Conservation (phyloP, 805 yeast genomes). For the Ogataea glucozyma region DNA sequence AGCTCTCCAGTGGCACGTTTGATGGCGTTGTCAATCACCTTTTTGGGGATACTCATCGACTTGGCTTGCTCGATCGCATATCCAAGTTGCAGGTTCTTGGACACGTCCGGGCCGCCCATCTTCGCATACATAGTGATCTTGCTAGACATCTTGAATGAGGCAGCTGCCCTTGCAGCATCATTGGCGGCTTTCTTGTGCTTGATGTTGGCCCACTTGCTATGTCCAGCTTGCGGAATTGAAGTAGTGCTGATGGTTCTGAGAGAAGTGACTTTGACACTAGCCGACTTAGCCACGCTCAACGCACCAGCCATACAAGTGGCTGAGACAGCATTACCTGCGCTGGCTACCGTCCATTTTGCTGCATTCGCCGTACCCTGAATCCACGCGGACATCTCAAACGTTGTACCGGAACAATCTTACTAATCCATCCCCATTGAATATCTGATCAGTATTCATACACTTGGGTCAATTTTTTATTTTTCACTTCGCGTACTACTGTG, state of each 20-base stretch:
- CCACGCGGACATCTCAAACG: too few species aligned
- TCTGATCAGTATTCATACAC: too few species aligned
- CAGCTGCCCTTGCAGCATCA: constrained; percentile 73
- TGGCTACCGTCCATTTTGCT: too few species aligned
- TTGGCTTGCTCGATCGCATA: constrained; percentile 79
- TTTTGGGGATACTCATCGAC: constrained; percentile 74
- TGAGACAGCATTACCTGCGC: too few species aligned
- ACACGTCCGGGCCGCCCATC: constrained; percentile 68
- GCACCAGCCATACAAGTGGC: background rate
- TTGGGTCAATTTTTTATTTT: too few species aligned
- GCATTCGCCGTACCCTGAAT: too few species aligned
- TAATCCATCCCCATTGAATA: too few species aligned
- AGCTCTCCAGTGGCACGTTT: constrained; percentile 78
- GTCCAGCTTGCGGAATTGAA: constrained; percentile 57
- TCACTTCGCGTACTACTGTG: too few species aligned
- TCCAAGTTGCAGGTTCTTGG: constrained; percentile 57
- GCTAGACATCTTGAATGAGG: constrained; percentile 69
- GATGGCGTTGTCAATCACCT: constrained; percentile 83
- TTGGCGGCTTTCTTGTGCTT: constrained; percentile 93
- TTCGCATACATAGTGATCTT: constrained; percentile 76
- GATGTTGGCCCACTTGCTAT: constrained; percentile 93
- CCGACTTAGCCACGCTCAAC: too few species aligned
- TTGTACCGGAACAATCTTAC: too few species aligned
- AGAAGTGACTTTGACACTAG: too few species aligned
- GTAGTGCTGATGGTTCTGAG: constrained; percentile 4